Base-by-base conservation (phyloP, 371 early-diverging fungal genomes). In the Chytridium lagenaria region DNA sequence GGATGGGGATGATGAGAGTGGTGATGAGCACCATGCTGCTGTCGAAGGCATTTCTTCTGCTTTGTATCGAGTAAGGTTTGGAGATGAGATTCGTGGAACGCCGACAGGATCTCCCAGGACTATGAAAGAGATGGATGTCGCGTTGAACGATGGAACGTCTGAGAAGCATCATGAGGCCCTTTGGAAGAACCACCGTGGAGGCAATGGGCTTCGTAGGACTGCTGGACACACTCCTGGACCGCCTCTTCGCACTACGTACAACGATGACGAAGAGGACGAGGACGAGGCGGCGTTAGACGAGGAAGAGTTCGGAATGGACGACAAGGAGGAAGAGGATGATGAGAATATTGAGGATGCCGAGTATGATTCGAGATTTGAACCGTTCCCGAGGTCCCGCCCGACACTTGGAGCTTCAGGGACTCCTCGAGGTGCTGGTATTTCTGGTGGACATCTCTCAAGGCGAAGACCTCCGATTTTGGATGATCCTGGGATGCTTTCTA, bases 191-290 rank as follows among this genome's bases (percentile, higher is more conserved):
- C 61, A 37, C 15, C 36, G 61, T 7, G 57, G 36, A 34, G 61
- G 61, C 15, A 30, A 5, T 12, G 37, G 2, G 7, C 12, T 19
- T 44, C 44, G 44, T 44, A 7, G 44, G 7, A 44, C 7, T 44
- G 61, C 61, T 31, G 61, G 61, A 37, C 61, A 61, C 37, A 61
- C 61, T 31, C 61, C 61, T 31, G 34, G 61, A 34, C 61, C 61
- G 3, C 36, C 61, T 40, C 12, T 31, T 28, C 37, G 28, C 33
- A 33, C 30, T 0, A 50, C 2, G 1, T n/a, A 26, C 33, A 12
- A 26, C 34, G 22, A 33, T 2, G 36, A 52, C 40, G 71, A 40
- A 23, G 59, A 28, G 2, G 59, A 44, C 28, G 61, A 68, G 5
- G 68, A 68, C 2, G 68, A 73, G 2, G 57, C 40, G 12, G 50